Base-by-base conservation (phyloP, 495 filamentous ascomycete genomes). In the Tuber magnatum region DNA sequence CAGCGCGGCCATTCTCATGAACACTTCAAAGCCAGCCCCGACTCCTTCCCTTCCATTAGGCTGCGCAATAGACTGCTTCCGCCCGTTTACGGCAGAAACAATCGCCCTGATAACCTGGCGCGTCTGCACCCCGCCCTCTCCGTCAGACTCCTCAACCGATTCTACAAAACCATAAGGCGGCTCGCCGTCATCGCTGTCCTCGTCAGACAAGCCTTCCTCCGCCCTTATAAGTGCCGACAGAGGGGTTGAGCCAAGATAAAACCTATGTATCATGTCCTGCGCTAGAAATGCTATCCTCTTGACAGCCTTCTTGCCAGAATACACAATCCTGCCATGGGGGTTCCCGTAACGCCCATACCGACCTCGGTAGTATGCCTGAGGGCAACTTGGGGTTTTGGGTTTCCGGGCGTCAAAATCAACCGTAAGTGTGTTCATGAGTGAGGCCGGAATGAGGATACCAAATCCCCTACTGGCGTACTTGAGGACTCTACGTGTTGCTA, bases 381-480 rank as follows among this genome's bases (percentile, higher is more conserved):
- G 38, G 24, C 5, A 3, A 12, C 68, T 56, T 24, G 40, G 12
- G 16, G 28, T 16, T 40, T 65, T 40, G 3, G 68, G 68, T 2
- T n/a, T n/a, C 41, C 46, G 76, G 28, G 39, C 16, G 9, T 32
- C 20, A 3, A 44, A 61, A 18, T 81, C 74, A 18, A 80, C 41
- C 40, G 81, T 78, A 8, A 84, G 74, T 14, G 76, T 78, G 39
- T 70, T 77, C n/a, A 76, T 81, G 71, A 82, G 84, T 28, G 81
- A 83, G 14, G 83, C 77, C 28, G 83, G 65, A 8, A 84, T 80
- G 2, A 83, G 76, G 12, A 84, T 32, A 14, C 83, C 83, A 42
- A 84, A 84, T 1, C 83, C 83, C 61, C 83, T 78, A 20, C 81
- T 77, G 38, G 83, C 83, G 41, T 85, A 85, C 71, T 84, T 83